Base-by-base conservation (phyloP, 768 basidiomycete genomes). In the Mycena floridula region DNA sequence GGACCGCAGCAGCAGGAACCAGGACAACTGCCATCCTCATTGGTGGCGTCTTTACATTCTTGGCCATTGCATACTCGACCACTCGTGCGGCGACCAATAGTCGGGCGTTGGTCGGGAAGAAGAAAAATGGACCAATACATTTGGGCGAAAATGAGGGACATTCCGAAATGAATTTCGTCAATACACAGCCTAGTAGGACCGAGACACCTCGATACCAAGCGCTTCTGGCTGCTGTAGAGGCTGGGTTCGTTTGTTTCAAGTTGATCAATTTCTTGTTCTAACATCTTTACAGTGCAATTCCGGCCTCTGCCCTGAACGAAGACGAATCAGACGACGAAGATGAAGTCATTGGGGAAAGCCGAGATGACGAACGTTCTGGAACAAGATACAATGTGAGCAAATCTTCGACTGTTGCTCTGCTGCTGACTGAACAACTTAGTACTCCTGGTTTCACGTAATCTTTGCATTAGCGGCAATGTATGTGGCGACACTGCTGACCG, bases 391-490 rank as follows among this genome's bases (percentile, higher is more conserved):
- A 96, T 51, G 93, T 93, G 62, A 50, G 81, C 59, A n/a, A n/a
- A n/a, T 37, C 44, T 18, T 13, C 13, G 3, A 7, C 37, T 23
- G 30, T 44, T n/a, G 5, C 30, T 21, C 25, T 7, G n/a, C n/a
- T 11, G 12, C 53, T 54, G 18, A 55, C 27, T 25, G 23, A 18
- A 36, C 30, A 25, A n/a, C 16, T 5, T 53, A 96, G 93, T 99
- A 99, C 61, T 81, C 92, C 2, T 99, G 93, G 92, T 98, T 99
- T 81, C 96, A 99, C 59, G 67, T 97, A 61, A 97, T 99, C 56
- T 99, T 98, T 59, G 81, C 87, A 37, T 85, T 98, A 53, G 96
- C 82, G 23, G 74, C 92, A 11, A 98, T 98, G 96, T 99, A 99
- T 64, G 92, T 97, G 21, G 92, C 89, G 5, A 94, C 96, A 79